A percentile compares a stretch with the other conserved stretches of the same genome.
Evolutionary conservation across 345 rosid genomes (phyloP).

Genomic region (Euphorbia peplus): DNA sequence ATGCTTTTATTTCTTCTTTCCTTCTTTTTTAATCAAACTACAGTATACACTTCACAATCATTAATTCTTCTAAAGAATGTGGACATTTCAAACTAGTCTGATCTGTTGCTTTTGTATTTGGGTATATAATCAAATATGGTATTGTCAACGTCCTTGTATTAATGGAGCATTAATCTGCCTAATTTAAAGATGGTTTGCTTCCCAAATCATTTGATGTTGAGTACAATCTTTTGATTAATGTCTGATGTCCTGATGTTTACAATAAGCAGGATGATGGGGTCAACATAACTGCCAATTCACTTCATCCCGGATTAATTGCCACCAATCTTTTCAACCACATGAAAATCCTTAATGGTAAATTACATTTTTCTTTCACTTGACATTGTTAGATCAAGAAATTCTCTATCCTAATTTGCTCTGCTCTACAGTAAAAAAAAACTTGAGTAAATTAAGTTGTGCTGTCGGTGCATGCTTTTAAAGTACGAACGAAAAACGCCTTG

Average conservation of each 20-base stretch:
- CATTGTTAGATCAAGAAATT: neutral
- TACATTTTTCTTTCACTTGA: neutral
- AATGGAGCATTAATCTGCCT: neutral
- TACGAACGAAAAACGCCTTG: neutral
- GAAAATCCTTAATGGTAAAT: slow-evolving; percentile 37
- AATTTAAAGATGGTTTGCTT: neutral
- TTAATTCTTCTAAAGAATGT: neutral
- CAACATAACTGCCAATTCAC: slow-evolving; percentile 59
- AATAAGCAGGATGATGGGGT: slow-evolving; percentile 52
- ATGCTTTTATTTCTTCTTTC: no score
- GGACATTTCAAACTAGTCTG: neutral
- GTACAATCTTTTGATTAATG: neutral
- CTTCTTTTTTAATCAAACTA: neutral
- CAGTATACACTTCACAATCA: neutral
- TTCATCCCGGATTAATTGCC: slow-evolving; percentile 66
- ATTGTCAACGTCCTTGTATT: neutral
- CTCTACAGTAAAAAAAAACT: neutral
- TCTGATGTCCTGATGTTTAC: neutral
- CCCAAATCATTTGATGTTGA: neutral
- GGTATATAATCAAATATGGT: neutral
- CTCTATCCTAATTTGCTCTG: neutral
- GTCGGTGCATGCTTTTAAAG: neutral
- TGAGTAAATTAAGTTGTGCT: neutral
- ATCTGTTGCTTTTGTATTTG: neutral
- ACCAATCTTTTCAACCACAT: slow-evolving; percentile 53